Evolutionary conservation across 2,329 filamentous ascomycete genomes (phyloP), one percentile per base, ranked within the genome.

Genomic region (Xylaria sp.): DNA sequence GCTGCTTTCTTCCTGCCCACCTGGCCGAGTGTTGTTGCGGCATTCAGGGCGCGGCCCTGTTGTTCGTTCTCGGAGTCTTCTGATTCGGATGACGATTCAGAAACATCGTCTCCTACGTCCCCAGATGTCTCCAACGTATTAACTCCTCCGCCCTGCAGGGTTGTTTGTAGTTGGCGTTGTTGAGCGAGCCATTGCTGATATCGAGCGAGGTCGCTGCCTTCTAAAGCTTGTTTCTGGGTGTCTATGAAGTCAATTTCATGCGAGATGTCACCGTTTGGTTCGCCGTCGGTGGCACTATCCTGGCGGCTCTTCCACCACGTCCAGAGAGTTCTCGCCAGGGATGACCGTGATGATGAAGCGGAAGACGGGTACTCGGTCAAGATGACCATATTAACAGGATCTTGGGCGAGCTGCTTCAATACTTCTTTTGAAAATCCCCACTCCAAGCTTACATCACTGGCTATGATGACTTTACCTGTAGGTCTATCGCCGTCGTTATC

Each of bases 131-230:
- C 92, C 1, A 95, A 82, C 1, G 87, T 86, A 7, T 89, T 88
- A 58, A 90, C 88, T 20, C 90, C 91, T 64, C 91, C 88, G 6
- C 87, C 86, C 75, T 94, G 92, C 23, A 94, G 84, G 0, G 93
- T 94, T 54, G 92, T 92, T 76, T 97, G 92, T 8, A 97, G 85
- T 77, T 97, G 94, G 36, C 93, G 88, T 79, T 97, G 93, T 3
- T 93, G 94, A 0, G 94, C 94, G 10, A 97, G 86, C 86, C 94
- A 98, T 77, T 98, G 94, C 76, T 98, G 94, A 77, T 99, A 98
- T 1, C 94, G 83, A 15, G 87, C 82, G 13, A 96, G 85, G 75
- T 98, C 95, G 49, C 91, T 90, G 1, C 91, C 90, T 76, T 92
- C 90, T 0, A 97, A 82, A 1, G 90, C 86, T 58, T 90, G 85